A percentile compares a stretch with the other conserved stretches of the same genome.
Conservation (phyloP, 345 rosid species). For the Murraya koenigii region DNA sequence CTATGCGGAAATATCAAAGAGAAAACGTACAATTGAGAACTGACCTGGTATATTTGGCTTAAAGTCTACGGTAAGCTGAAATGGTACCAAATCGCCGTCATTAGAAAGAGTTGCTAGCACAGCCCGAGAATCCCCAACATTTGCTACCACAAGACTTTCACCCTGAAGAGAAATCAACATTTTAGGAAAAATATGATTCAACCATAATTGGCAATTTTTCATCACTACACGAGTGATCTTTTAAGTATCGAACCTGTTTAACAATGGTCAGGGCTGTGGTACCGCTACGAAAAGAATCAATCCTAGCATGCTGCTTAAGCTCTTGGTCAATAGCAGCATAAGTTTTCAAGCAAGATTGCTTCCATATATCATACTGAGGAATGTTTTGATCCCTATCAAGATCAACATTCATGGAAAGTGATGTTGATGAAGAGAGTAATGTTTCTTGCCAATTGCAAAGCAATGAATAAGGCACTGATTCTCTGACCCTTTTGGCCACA, state of each 20-base stretch:
- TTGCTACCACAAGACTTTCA: constrained; percentile 63
- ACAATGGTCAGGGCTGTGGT: constrained; percentile 73
- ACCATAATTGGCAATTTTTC: not conserved
- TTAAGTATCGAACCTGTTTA: constrained; percentile 48
- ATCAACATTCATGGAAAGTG: constrained; percentile 30
- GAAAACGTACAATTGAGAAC: constrained; percentile 2
- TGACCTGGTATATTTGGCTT: constrained; percentile 85
- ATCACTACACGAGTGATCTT: not conserved
- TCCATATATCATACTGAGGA: constrained; percentile 60
- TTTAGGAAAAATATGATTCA: not conserved
- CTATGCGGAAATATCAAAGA: not conserved
- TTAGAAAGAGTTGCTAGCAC: constrained; percentile 61
- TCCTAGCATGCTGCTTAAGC: constrained; percentile 57
- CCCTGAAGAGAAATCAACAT: constrained; percentile 33
- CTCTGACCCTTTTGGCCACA: constrained; percentile 58
- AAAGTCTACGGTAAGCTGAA: constrained; percentile 79
- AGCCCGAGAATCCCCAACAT: constrained; percentile 85
- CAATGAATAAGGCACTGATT: constrained; percentile 53
- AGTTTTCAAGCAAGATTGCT: constrained; percentile 63
- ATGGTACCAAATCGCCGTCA: constrained; percentile 51
- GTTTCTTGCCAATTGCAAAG: constrained; percentile 78
- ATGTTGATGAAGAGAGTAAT: constrained; percentile 35
- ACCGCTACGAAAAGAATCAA: constrained; percentile 73
- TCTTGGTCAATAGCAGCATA: constrained; percentile 67
- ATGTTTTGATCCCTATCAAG: constrained; percentile 20